These are phyloP conservation scores for Lycium barbarum DNA, from an alignment of 257 asterid genomes.

Conservation along the genomic window DNA sequence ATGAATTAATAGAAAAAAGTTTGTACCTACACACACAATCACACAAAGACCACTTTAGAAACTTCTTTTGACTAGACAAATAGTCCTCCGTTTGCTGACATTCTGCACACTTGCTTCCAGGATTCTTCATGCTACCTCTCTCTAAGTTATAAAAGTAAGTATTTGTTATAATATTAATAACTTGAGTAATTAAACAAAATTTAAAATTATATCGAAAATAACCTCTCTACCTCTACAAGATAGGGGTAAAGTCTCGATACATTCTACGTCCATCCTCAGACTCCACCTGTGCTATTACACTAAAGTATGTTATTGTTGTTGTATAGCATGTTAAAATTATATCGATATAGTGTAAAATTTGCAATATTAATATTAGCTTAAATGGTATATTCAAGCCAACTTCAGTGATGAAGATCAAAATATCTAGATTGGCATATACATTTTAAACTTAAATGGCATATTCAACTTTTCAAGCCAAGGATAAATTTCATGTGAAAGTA, in stretches of 20 bases:
- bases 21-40: slow-evolving; percentile 5
- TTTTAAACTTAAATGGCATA: background rate
- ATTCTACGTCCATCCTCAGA: too few relatives aligned
- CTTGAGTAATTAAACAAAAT: background rate
- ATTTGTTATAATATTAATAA: background rate
- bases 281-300: too few relatives aligned
- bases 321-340: background rate
- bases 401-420: too few relatives aligned
- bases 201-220: too few relatives aligned
- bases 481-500: background rate
- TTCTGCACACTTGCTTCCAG: slow-evolving; percentile 69
- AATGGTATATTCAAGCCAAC: too few relatives aligned
- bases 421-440: too few relatives aligned
- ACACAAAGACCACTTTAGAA: slow-evolving; percentile 34
- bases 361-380: too few relatives aligned
- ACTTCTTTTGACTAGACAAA: slow-evolving; percentile 50
- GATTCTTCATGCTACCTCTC: background rate
- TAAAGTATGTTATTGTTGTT: too few relatives aligned
- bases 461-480: background rate
- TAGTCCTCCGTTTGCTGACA: slow-evolving; percentile 51
- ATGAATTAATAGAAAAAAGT: background rate
- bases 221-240: too few relatives aligned
- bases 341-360: too few relatives aligned
- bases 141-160: background rate
- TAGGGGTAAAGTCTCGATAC: too few relatives aligned